Percentiles rank a stretch among this genome's conserved stretches.
Conservation (phyloP, 2,329 filamentous ascomycete species). For the Emericellopsis cladophorae region DNA sequence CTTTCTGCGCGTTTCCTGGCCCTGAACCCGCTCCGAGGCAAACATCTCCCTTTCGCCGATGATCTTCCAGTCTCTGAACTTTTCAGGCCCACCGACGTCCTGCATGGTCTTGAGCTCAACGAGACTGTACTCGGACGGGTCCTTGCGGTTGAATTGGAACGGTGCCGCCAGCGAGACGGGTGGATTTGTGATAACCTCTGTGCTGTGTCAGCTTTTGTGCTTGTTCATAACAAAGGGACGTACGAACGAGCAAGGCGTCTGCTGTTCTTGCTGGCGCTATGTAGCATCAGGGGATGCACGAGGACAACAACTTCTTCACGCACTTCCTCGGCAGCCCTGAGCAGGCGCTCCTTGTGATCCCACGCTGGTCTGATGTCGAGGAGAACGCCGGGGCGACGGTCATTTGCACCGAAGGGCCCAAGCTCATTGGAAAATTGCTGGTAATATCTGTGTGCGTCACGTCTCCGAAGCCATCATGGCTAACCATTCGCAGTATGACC, state of each 20-base stretch:
- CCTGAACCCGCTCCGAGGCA: neutral
- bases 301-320: conserved; percentile 55
- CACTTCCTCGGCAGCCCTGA: conserved; percentile 61
- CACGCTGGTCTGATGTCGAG: conserved; percentile 49
- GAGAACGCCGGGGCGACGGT: conserved; percentile 48
- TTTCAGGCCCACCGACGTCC: conserved; percentile 3
- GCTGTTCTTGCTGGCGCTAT: conserved; percentile 29
- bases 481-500: conserved; percentile 37
- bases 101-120: conserved; percentile 27
- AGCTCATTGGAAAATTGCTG: conserved; percentile 2
- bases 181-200: conserved; percentile 43
- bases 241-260: conserved; percentile 9
- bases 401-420: conserved; percentile 26
- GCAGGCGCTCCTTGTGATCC: conserved; percentile 56
- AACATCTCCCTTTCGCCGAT: conserved; percentile 3
- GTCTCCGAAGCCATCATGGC: conserved; percentile 22
- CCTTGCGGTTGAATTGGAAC: conserved; percentile 35
- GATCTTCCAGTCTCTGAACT: conserved; percentile 4
- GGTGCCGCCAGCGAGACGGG: conserved; percentile 38
- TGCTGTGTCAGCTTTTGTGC: neutral
- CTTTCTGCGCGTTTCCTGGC: neutral
- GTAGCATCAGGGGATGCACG: conserved; percentile 49
- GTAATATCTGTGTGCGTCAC: neutral
- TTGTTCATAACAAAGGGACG: neutral
- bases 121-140: conserved; percentile 31